phyloP scores from a whole-genome alignment of 768 basidiomycete species.

The Zangia roseola region DNA sequence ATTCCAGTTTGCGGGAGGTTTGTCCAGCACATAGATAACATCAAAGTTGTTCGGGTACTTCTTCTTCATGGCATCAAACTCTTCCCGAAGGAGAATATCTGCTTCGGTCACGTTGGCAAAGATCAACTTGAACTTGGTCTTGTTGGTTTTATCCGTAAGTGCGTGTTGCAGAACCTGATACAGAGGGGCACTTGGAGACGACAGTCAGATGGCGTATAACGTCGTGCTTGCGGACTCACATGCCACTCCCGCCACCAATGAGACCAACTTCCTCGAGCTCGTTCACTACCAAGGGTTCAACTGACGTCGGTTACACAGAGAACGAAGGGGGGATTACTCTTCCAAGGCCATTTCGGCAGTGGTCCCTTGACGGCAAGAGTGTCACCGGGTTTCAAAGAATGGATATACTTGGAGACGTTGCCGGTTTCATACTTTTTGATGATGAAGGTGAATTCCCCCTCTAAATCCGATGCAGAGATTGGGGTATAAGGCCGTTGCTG shows the following conservation, averaged over 20 bases:
- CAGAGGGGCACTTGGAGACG: constrained; percentile 64
- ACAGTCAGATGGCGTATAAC: background rate
- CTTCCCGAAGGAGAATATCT: constrained; percentile 86
- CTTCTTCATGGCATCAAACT: constrained; percentile 68
- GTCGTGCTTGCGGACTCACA: constrained; percentile 46
- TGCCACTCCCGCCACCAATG: constrained; percentile 93
- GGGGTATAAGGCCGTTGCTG: constrained; percentile 94
- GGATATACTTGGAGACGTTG: constrained; percentile 82
- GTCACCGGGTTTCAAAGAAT: constrained; percentile 78
- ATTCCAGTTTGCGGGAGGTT: constrained; percentile 55
- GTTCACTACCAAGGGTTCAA: constrained; percentile 51
- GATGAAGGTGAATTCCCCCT: constrained; percentile 76
- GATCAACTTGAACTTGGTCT: constrained; percentile 91
- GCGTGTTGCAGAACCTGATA: constrained; percentile 82
- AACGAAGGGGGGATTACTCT: constrained; percentile 44
- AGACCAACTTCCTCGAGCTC: constrained; percentile 83
- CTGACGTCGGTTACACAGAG: background rate
- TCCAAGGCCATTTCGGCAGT: constrained; percentile 82
- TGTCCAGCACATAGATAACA: constrained; percentile 85
- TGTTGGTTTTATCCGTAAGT: constrained; percentile 71
- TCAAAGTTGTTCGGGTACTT: constrained; percentile 72
- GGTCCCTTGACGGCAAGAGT: constrained; percentile 89
- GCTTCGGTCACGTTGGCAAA: constrained; percentile 88
- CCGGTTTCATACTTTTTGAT: constrained; percentile 86
- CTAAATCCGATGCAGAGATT: constrained; percentile 69